Evolutionary conservation across 164 flowering plant genomes (phyloP), one percentile per base, ranked within the genome.

Genomic region (Nymphaea thermarum): DNA sequence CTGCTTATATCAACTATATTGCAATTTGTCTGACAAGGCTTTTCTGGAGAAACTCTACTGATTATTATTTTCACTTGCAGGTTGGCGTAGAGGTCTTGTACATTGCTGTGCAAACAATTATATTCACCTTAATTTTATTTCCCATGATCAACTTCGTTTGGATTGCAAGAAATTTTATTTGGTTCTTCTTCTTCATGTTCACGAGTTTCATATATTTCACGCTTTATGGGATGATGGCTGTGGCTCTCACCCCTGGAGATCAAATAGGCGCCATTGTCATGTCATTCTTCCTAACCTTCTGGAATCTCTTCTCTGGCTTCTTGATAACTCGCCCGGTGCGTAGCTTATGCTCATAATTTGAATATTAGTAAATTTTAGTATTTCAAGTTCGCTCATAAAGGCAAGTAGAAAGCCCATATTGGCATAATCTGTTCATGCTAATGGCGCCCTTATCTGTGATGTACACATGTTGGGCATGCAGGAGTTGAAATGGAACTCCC

Each of bases 231-330:
- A 81, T 81, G 84, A 79, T 81, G 84, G 36, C 76, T 0, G 75
- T 81, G 5, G 82, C 77, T 14, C 42, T 81, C 3, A 77, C 84
- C 0, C 84, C 84, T 11, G 75, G 75, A 65, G 74, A 69, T n/a
- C 60, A 77, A 66, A 69, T 79, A 8, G 82, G 81, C 18, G 71
- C 81, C 66, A 74, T 81, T 43, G 60, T 77, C 45, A 73, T 78
- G 17, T 47, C 75, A 4, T 77, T 74, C 17, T 77, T 75, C 70
- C 71, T 75, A 44, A 70, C 71, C 14, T 2, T 79, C 57, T 79
- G 82, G 82, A 77, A 75, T 60, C 74, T 81, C 62, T 81, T 81
- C 72, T 75, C 84, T 3, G 84, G 84, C 36, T 81, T 81, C 64
- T 44, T 81, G 60, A 59, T 81, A 17, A 80, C 82, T 15, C 60